phyloP scores from a whole-genome alignment of 2,329 filamentous ascomycete species.

The Colletotrichum abscissum region DNA sequence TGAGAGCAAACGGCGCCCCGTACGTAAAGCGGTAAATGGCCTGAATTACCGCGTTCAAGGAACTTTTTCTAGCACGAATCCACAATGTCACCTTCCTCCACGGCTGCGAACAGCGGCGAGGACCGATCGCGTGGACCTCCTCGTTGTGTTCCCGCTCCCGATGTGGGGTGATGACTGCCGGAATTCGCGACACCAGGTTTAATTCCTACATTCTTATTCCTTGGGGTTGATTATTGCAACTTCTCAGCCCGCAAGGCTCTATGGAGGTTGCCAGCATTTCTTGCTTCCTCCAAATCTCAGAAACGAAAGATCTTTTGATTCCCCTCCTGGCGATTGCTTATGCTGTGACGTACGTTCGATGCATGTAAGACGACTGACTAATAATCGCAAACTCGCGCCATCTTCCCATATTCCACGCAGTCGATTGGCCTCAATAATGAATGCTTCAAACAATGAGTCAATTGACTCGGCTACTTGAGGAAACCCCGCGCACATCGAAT shows the following conservation, averaged over 20 bases:
- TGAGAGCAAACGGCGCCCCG: background rate
- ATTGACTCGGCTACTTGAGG: background rate
- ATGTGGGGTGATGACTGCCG: background rate
- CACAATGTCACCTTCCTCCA: slow-evolving; percentile 17
- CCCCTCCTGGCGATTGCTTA: background rate
- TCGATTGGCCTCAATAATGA: background rate
- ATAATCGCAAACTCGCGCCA: background rate
- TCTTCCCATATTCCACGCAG: background rate
- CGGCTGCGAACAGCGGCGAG: background rate
- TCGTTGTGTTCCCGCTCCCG: background rate
- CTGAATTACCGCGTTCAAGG: background rate
- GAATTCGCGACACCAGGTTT: background rate
- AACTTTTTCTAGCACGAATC: background rate
- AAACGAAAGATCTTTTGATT: background rate
- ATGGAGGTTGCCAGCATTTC: background rate
- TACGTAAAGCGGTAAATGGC: background rate
- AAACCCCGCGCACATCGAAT: background rate
- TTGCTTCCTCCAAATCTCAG: no score
- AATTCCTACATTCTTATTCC: background rate
- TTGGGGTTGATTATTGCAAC: background rate
- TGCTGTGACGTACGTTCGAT: background rate
- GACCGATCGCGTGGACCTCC: slow-evolving; percentile 10
- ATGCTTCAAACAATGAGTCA: background rate
- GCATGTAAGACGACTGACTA: background rate
- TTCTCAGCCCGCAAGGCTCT: background rate